These are phyloP conservation scores for Cryptosporidium andersoni DNA, from an alignment of 169 alveolate genomes.

Conservation along the genomic window DNA sequence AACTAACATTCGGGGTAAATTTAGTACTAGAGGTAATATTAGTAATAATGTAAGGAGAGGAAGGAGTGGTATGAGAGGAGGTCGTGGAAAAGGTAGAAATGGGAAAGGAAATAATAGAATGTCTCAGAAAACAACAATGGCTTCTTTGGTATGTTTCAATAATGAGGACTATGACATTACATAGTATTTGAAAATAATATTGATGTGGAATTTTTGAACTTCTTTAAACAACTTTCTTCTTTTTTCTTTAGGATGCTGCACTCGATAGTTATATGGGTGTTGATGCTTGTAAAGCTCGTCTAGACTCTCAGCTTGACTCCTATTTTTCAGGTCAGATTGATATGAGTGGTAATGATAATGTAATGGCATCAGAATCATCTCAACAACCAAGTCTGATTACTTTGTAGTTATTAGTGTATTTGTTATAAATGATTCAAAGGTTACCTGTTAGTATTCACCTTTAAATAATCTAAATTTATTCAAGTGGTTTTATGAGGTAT, in stretches of 20 bases:
- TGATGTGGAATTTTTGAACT: background rate
- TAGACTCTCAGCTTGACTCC: conserved; percentile 54
- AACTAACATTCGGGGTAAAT: background rate
- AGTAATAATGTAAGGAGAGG: conserved; percentile 6
- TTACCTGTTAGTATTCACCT: no score
- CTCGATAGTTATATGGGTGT: conserved; percentile 47
- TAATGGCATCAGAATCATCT: conserved; percentile 21
- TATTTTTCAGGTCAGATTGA: conserved; percentile 55
- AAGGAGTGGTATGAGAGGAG: conserved; percentile 11
- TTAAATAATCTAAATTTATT: no score
- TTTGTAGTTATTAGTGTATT: background rate
- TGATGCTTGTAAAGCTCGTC: conserved; percentile 55
- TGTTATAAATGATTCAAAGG: background rate
- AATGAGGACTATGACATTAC: background rate
- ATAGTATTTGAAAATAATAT: background rate
- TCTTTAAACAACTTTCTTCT: background rate
- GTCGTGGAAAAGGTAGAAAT: conserved; percentile 5
- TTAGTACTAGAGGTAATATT: background rate
- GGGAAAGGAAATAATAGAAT: conserved; percentile 47
- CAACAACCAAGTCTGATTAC: conserved; percentile 46
- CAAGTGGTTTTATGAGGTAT: no score
- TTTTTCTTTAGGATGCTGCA: conserved; percentile 52
- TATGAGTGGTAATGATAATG: conserved; percentile 1
- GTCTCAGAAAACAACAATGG: background rate
- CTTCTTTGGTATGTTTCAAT: conserved; percentile 52